Evolutionary conservation across 1,139 yeast genomes (phyloP), one percentile per base, ranked within the genome.

Genomic region (Yamadazyma kanchanaburiensis): DNA sequence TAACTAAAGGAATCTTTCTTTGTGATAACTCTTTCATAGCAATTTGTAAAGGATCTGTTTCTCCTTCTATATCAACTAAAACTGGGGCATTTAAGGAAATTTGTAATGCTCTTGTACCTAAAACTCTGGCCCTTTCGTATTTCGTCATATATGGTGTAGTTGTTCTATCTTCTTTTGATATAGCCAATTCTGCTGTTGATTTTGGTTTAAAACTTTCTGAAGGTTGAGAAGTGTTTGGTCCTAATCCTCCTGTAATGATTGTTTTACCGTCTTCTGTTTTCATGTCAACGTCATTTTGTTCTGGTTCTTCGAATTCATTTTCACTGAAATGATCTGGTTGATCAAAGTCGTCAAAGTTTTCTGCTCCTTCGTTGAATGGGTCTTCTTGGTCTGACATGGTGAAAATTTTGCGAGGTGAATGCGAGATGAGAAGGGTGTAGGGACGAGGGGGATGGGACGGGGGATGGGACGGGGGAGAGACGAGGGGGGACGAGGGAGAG

Each of bases 101-200:
- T 60, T 91, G 98, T 43, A 91, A 67, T 1, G 98, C 97, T 48
- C 98, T 76, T 8, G 98, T 91, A 20, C 98, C 98, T 48, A 91
- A 73, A 38, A 91, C 87, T 63, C 98, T 77, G 7, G 98, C 98
- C 49, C 96, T 77, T 66, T 91, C 98, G 57, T 91, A 91, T 55
- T 91, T 91, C 37, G 98, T 91, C 97, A 91, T 88, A 56, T 91
- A 91, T 31, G 99, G 99, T 9, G 99, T 91, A 14, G 99, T 91
- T 23, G 88, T 75, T 55, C 99, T 75, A 40, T 86, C 68, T 12
- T 86, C 95, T 49, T 77, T 85, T 31, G 96, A 85, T 37, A 91
- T 88, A 11, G 97, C 94, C 48, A 87, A 74, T 45, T 86, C 94
- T 48, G 74, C 81, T 34, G 77, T 70, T 12, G 94, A 77, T 59